These are phyloP conservation scores for Nitzschia palea DNA, from an alignment of 108 stramenopile species.

Conservation along the genomic window DNA sequence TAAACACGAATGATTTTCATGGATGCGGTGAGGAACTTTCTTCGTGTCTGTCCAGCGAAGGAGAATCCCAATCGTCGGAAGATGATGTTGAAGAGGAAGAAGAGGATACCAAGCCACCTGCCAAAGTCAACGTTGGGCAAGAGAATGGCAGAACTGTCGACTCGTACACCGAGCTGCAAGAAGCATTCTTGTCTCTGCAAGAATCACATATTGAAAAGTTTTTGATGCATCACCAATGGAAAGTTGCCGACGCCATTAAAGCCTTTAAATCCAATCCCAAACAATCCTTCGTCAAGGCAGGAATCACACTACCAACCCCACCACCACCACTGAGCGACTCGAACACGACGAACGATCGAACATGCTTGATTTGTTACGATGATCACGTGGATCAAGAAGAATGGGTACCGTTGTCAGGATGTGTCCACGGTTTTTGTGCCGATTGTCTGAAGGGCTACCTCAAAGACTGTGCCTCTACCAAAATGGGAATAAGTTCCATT, in stretches of 20 bases:
- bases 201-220: constrained; percentile 29
- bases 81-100: neutral
- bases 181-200: constrained; percentile 6
- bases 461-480: constrained; percentile 33
- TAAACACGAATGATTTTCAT: too few species aligned
- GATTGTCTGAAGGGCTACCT: constrained; percentile 48
- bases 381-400: constrained; percentile 22
- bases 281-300: constrained; percentile 23
- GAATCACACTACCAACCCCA: constrained; percentile 10
- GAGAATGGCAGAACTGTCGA: too few species aligned
- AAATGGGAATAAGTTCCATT: constrained; percentile 11
- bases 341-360: neutral
- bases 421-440: constrained; percentile 46
- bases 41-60: too few species aligned
- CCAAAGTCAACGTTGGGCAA: neutral
- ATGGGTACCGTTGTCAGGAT: constrained; percentile 32
- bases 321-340: neutral
- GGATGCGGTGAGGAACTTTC: too few species aligned
- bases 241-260: constrained; percentile 20
- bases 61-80: too few species aligned
- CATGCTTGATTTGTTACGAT: constrained; percentile 53
- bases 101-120: constrained; percentile 1
- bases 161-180: too few species aligned
- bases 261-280: constrained; percentile 27
- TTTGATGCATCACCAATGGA: constrained; percentile 40